These are phyloP conservation scores for Eucalyptus microcorys DNA, from an alignment of 345 rosid genomes.

Conservation along the genomic window DNA sequence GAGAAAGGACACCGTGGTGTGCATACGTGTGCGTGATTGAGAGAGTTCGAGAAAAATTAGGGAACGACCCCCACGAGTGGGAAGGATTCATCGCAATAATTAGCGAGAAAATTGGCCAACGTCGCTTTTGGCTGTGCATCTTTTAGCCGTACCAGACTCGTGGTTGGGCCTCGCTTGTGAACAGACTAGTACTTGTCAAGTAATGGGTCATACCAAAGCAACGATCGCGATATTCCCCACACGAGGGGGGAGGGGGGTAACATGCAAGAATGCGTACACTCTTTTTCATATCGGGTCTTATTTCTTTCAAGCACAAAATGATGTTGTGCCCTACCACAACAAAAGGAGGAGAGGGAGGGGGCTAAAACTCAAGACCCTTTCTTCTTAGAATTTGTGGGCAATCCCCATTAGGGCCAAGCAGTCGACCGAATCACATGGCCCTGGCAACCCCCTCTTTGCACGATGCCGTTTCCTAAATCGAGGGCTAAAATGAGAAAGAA, in stretches of 20 bases:
- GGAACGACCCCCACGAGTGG: neutral
- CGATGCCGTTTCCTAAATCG: neutral
- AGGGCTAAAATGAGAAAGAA: neutral
- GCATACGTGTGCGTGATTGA: neutral
- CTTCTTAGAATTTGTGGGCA: neutral
- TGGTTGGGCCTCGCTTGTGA: neutral
- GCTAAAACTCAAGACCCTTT: neutral
- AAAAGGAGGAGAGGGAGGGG: neutral
- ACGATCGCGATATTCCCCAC: conserved; percentile 27
- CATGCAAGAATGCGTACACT: conserved; percentile 19
- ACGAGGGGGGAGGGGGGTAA: conserved; percentile 18
- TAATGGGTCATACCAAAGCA: neutral
- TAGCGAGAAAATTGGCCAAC: neutral
- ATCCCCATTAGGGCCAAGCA: neutral
- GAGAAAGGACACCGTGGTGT: neutral
- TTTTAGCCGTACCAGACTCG: neutral
- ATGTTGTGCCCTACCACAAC: neutral
- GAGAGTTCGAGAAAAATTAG: neutral
- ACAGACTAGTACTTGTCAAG: neutral
- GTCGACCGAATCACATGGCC: neutral
- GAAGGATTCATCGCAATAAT: neutral
- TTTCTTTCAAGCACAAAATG: neutral
- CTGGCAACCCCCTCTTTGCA: neutral
- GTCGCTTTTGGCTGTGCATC: neutral
- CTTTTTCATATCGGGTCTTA: neutral